Conservation (phyloP, 441 rosid species). For the Eutrema salsugineum region DNA sequence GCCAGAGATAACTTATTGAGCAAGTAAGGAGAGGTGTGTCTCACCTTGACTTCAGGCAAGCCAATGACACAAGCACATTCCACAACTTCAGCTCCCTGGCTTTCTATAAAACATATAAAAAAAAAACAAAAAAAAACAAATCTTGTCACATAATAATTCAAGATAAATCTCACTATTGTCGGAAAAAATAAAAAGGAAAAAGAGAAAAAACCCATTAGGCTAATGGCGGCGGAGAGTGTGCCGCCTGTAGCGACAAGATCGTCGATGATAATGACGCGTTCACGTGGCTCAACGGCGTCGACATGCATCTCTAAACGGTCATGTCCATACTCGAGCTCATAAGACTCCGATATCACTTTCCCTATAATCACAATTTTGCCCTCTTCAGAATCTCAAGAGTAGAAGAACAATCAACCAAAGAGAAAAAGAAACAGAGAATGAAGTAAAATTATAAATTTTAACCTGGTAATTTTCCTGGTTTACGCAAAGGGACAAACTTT, state of each 20-base stretch:
- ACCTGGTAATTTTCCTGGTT: conserved; percentile 94
- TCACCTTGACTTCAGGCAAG: conserved; percentile 78
- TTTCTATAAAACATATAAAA: conserved; percentile 42
- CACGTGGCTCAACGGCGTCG: conserved; percentile 70
- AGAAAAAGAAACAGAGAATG: not conserved
- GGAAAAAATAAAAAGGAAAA: not conserved
- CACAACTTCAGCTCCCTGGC: conserved; percentile 75
- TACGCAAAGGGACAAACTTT: conserved; percentile 89
- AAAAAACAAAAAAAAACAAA: not conserved
- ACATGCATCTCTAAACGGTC: conserved; percentile 95
- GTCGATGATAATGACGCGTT: conserved; percentile 75
- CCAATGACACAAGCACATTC: conserved; percentile 98
- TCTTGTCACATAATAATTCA: not conserved
- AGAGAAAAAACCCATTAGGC: conserved; percentile 53
- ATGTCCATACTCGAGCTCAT: conserved; percentile 83
- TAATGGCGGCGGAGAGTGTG: conserved; percentile 87
- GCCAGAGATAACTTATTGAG: conserved; percentile 11
- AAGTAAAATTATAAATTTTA: not conserved
- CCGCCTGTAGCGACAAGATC: conserved; percentile 97
- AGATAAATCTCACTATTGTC: not conserved
- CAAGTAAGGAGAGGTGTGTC: not conserved
- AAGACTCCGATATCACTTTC: conserved; percentile 70
- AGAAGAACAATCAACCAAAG: not conserved
- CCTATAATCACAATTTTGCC: conserved; percentile 36
- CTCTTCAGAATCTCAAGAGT: not conserved